These are phyloP conservation scores for Mycena crocata DNA, from an alignment of 768 basidiomycete genomes.

Conservation along the genomic window DNA sequence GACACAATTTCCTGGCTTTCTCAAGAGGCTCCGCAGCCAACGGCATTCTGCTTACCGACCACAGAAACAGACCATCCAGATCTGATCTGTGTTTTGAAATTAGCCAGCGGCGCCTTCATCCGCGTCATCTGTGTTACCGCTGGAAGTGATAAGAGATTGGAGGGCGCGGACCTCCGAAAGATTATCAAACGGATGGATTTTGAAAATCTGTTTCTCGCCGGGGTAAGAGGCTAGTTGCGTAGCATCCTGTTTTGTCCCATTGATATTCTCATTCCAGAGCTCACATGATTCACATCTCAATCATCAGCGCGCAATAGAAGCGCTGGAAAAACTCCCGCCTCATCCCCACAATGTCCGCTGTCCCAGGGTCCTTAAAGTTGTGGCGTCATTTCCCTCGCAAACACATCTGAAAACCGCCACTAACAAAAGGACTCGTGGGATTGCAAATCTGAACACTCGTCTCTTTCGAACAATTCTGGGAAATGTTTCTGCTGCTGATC, in stretches of 20 bases:
- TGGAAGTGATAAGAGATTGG: background rate
- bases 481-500: too few species aligned
- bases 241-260: background rate
- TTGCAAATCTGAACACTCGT: too few species aligned
- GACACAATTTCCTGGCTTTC: background rate
- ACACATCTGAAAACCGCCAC: background rate
- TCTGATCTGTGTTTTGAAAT: constrained; percentile 9
- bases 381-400: constrained; percentile 11
- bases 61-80: background rate
- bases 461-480: too few species aligned
- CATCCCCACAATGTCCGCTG: background rate
- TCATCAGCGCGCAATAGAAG: background rate
- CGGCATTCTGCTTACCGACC: constrained; percentile 10
- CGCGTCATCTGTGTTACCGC: constrained; percentile 8
- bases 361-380: background rate
- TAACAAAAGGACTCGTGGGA: too few species aligned
- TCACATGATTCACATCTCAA: background rate
- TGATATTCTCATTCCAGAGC: background rate
- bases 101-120: background rate
- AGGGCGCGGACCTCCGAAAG: background rate
- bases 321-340: background rate
- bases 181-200: background rate
- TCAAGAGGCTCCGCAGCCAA: background rate
- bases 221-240: background rate
- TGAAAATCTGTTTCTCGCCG: background rate